Percentiles rank a stretch among this genome's conserved stretches.
Evolutionary conservation across 345 rosid genomes (phyloP).

Genomic region (Syzygium grande): DNA sequence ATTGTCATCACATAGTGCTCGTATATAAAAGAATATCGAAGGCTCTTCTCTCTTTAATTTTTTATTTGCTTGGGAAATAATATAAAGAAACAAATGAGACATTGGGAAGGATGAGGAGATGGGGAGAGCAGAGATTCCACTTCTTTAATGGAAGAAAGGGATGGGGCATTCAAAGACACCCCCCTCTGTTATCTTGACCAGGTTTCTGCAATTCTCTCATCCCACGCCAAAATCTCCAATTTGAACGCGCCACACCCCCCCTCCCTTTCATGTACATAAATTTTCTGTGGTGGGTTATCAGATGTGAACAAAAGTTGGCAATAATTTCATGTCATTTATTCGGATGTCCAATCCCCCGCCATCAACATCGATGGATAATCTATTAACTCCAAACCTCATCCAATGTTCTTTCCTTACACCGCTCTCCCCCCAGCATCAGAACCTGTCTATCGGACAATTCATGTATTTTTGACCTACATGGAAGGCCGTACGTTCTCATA

Average conservation of each 20-base stretch:
- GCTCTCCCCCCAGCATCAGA: constrained; percentile 39
- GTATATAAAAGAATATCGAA: background rate
- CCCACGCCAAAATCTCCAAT: constrained; percentile 31
- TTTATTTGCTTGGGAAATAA: background rate
- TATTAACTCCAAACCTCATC: constrained; percentile 19
- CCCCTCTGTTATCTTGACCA: constrained; percentile 33
- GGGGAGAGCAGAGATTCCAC: constrained; percentile 80
- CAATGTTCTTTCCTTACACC: constrained; percentile 17
- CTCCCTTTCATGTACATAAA: constrained; percentile 7
- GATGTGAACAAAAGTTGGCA: background rate
- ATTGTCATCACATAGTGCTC: background rate
- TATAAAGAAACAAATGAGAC: constrained; percentile 11
- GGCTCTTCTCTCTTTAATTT: background rate
- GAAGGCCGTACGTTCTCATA: background rate
- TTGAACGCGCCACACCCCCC: background rate
- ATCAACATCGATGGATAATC: background rate
- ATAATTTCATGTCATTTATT: background rate
- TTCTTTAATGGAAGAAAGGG: constrained; percentile 51
- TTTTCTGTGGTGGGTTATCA: background rate
- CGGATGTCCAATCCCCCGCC: background rate
- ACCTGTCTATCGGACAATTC: constrained; percentile 24
- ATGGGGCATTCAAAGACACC: constrained; percentile 38
- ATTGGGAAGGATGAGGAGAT: constrained; percentile 63
- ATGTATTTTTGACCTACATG: constrained; percentile 15
- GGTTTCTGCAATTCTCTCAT: constrained; percentile 13